Base-by-base conservation (phyloP, 345 rosid genomes). In the Brassica rapa region DNA sequence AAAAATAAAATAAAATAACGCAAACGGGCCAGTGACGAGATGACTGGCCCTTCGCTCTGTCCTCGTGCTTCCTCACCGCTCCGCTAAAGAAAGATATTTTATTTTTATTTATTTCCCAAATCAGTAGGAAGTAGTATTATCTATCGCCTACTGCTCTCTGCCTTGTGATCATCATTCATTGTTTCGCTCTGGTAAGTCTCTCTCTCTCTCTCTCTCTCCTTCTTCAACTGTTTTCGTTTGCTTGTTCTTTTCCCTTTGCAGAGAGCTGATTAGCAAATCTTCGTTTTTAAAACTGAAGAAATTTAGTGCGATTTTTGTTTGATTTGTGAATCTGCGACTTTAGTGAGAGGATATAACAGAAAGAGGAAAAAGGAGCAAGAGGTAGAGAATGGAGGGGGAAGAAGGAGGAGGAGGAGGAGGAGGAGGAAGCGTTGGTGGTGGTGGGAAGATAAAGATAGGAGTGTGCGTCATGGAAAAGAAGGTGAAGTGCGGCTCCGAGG, bases 401-500 rank as follows among this genome's bases (percentile, higher is more conserved):
- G 79, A 46, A 75, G 73, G 71, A 80, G 73, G 25, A 81, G 24
- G 75, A 0, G 35, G 30, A 29, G 30, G 30, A 29, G 4, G 4
- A 75, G 75, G 73, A 80, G 73, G 25, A 81, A 29, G 75, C 2
- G 41, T 5, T 4, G 35, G 35, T 4, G 7, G 8, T 71, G 62
- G 77, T 72, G 70, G 68, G 85, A 87, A 84, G 90, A 86, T 89
- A 23, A 87, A 60, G 25, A 37, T 89, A 67, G 92, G 92, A 78
- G 88, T 89, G 66, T 89, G 92, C 77, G 92, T 89, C 77, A 86
- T 89, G 92, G 90, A 89, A 86, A 89, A 89, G 92, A 89, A 85
- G 88, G 88, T 85, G 88, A 85, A 83, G 82, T 79, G 86, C 86
- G 88, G 88, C 85, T 65, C 81, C 86, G 88, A 83, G 86, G 84